Conservation (phyloP, 1,139 yeast genomes). For the Debaryomyces sp. region DNA sequence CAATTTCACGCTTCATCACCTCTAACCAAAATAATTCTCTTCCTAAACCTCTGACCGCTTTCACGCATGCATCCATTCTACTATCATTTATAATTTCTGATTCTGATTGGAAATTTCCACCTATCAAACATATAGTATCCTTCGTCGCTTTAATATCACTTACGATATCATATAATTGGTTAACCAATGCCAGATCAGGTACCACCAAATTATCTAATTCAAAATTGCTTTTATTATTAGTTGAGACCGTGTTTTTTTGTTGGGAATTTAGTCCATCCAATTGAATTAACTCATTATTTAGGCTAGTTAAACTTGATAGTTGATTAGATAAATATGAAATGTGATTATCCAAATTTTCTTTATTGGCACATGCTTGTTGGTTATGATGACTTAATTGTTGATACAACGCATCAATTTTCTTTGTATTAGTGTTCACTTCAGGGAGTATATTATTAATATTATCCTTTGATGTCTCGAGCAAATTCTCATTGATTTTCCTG, state of each 20-base stretch:
- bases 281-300: slow-evolving; percentile 27
- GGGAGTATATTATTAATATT: slow-evolving; percentile 15
- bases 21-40: slow-evolving; percentile 72
- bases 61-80: slow-evolving; percentile 54
- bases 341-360: slow-evolving; percentile 34
- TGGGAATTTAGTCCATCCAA: slow-evolving; percentile 28
- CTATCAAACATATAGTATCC: slow-evolving; percentile 63
- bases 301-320: slow-evolving; percentile 26
- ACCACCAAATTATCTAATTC: slow-evolving; percentile 40
- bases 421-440: slow-evolving; percentile 19
- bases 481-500: slow-evolving; percentile 23
- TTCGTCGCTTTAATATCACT: slow-evolving; percentile 70
- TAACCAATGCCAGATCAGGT: slow-evolving; percentile 45
- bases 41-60: slow-evolving; percentile 64
- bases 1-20: slow-evolving; percentile 37
- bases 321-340: slow-evolving; percentile 35
- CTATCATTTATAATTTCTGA: slow-evolving; percentile 39
- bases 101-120: slow-evolving; percentile 48
- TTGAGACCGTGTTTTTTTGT: slow-evolving; percentile 22
- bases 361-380: slow-evolving; percentile 42
- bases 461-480: slow-evolving; percentile 12
- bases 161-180: slow-evolving; percentile 61
- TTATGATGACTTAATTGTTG: slow-evolving; percentile 40
- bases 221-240: slow-evolving; percentile 14
- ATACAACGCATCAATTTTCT: slow-evolving; percentile 33